Base-by-base conservation (phyloP, 2,329 filamentous ascomycete species). In the Aspergillus niger region DNA sequence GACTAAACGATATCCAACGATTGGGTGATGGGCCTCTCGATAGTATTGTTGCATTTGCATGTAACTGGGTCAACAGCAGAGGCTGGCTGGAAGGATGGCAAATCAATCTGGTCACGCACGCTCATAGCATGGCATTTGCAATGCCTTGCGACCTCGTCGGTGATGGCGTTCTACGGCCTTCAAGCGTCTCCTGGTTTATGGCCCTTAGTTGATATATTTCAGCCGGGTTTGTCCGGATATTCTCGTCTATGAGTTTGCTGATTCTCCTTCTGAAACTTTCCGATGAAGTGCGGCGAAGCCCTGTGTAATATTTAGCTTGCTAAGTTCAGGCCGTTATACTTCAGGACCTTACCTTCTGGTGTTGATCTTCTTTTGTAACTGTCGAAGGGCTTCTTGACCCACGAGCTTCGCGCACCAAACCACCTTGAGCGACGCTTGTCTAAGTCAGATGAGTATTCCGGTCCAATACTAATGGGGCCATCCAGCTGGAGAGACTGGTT, bases 161-260 rank as follows among this genome's bases (percentile, higher is more conserved):
- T 36, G 54, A 58, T 13, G 15, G 28, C 11, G 49, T 57, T 8
- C 36, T 53, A 28, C 28, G 48, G n/a, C 43, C 58, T 11, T 62
- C 57, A 11, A 28, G 24, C 8, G 55, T 55, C 44, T 66, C 63
- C 7, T 57, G 60, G 13, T 65, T 47, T 11, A 32, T 43, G 11
- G 57, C 50, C 10, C 63, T 63, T 17, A 72, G 65, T 48, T 72
- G 69, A 43, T 71, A 66, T 39, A 62, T 59, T 11, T 73, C 71
- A 1, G 47, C 15, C 3, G 71, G 64, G 3, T 56, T 68, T 52
- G 62, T 63, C 26, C 67, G 67, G 22, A 72, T 63, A 49, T 63
- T 72, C 13, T 75, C 72, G 52, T 74, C 73, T 54, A 75, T 72
- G 3, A 75, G 66, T 52, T 65, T 66, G 64, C 72, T 75, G 57